These are phyloP conservation scores for Oryza glaberrima DNA, from an alignment of 176 grass and related monocot species.

Conservation along the genomic window DNA sequence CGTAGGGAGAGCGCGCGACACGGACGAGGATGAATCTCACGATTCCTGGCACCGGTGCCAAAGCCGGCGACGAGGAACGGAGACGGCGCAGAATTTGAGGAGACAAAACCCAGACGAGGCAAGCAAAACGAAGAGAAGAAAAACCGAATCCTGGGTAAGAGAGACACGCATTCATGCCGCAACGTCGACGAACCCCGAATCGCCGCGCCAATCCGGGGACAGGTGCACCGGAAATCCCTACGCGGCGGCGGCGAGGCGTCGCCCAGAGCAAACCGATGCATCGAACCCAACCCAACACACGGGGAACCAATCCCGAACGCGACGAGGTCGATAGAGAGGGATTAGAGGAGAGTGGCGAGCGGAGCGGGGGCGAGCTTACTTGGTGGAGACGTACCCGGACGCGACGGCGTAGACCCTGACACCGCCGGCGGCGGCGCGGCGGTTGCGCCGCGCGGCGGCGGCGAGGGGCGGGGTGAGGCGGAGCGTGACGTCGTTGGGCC, in stretches of 20 bases:
- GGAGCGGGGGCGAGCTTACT: conserved; percentile 32
- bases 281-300: conserved; percentile 5
- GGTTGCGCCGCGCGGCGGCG: conserved; percentile 5
- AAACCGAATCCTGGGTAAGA: not conserved
- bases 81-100: too few species aligned
- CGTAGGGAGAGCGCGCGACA: not conserved
- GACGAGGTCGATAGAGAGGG: too few species aligned
- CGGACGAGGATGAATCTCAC: conserved; percentile 32
- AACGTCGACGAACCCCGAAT: not conserved
- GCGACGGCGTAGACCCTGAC: conserved; percentile 52
- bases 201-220: not conserved
- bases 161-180: not conserved
- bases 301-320: not conserved
- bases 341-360: not conserved
- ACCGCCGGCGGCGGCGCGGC: not conserved
- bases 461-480: conserved; percentile 42
- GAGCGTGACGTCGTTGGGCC: conserved; percentile 41
- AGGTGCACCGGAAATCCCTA: conserved; percentile 1
- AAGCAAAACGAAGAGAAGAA: too few species aligned
- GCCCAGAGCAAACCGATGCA: not conserved
- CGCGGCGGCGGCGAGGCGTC: not conserved
- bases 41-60: not conserved
- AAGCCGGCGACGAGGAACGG: too few species aligned
- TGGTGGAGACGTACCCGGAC: conserved; percentile 46
- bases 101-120: too few species aligned